These are phyloP conservation scores for Acacia pycnantha DNA, from an alignment of 331 rosid genomes.

Conservation along the genomic window DNA sequence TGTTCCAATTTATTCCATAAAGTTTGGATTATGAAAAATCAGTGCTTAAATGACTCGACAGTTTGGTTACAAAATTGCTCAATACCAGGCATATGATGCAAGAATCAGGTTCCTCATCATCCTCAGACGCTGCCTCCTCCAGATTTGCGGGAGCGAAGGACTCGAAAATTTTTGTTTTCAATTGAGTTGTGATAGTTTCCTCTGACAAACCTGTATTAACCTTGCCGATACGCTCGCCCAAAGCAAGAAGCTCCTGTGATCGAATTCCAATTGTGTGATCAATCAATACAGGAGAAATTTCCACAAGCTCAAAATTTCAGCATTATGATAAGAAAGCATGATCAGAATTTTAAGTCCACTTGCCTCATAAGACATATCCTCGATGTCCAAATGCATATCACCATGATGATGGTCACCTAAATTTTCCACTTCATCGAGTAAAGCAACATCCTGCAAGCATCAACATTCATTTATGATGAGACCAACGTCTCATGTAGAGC, in stretches of 20 bases:
- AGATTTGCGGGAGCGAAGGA: slow-evolving; percentile 33
- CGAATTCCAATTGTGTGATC: slow-evolving; percentile 17
- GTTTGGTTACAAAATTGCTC: slow-evolving; percentile 15
- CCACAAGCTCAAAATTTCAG: background rate
- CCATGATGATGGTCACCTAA: slow-evolving; percentile 70
- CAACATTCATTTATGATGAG: slow-evolving; percentile 26
- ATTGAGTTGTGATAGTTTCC: slow-evolving; percentile 48
- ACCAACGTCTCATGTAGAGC: background rate
- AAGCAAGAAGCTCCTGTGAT: slow-evolving; percentile 83
- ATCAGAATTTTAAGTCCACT: slow-evolving; percentile 22
- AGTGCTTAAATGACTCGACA: background rate
- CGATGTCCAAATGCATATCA: slow-evolving; percentile 96
- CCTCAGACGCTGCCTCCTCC: slow-evolving; percentile 50
- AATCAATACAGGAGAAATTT: background rate
- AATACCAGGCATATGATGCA: slow-evolving; percentile 91
- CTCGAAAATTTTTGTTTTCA: slow-evolving; percentile 53
- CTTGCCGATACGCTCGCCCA: slow-evolving; percentile 87
- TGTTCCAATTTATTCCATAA: background rate
- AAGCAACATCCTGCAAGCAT: slow-evolving; percentile 73
- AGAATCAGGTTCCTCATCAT: slow-evolving; percentile 54
- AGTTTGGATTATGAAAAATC: background rate
- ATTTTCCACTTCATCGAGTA: slow-evolving; percentile 66
- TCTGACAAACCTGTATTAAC: slow-evolving; percentile 82
- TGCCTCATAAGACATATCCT: slow-evolving; percentile 97
- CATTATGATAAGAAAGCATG: background rate